Evolutionary conservation across 2,329 filamentous ascomycete genomes (phyloP).

Genomic region (Colletotrichum lentis): DNA sequence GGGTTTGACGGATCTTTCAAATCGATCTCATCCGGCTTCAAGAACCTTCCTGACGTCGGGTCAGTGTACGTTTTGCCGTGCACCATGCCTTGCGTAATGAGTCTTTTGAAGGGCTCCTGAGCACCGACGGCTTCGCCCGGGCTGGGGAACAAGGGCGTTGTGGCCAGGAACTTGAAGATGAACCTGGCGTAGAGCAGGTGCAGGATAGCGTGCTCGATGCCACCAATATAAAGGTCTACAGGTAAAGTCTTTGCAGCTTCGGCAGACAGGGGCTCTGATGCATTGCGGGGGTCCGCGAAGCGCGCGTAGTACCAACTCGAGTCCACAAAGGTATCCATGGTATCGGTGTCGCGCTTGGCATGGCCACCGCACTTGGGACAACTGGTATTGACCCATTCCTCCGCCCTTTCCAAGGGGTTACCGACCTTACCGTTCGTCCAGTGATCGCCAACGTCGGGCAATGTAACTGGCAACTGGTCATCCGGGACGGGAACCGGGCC

Average conservation of each 20-base stretch:
- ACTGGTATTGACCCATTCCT: conserved; percentile 76
- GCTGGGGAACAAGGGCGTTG: conserved; percentile 58
- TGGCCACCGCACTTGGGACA: conserved; percentile 77
- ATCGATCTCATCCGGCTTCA: conserved; percentile 79
- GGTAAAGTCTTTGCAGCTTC: conserved; percentile 68
- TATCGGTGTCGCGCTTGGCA: conserved; percentile 86
- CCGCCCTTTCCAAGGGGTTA: conserved; percentile 77
- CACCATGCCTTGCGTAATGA: conserved; percentile 92
- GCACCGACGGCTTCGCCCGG: conserved; percentile 46
- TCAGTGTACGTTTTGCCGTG: conserved; percentile 85
- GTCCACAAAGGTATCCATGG: conserved; percentile 96
- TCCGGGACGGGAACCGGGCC: conserved; percentile 81
- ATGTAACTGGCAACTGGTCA: conserved; percentile 76
- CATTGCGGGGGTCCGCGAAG: conserved; percentile 76
- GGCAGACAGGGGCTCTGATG: conserved; percentile 67
- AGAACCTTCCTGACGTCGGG: conserved; percentile 76
- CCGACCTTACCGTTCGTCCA: conserved; percentile 75
- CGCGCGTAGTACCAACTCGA: conserved; percentile 94
- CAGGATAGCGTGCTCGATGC: conserved; percentile 89
- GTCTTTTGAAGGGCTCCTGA: conserved; percentile 80
- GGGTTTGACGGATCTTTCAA: conserved; percentile 64
- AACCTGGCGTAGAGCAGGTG: conserved; percentile 90
- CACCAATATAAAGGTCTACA: conserved; percentile 88
- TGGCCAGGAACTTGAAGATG: conserved; percentile 84
- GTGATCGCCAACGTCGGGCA: conserved; percentile 74